phyloP scores from a whole-genome alignment of 2,329 filamentous ascomycete species.

The Xylaria hypoxylon region DNA sequence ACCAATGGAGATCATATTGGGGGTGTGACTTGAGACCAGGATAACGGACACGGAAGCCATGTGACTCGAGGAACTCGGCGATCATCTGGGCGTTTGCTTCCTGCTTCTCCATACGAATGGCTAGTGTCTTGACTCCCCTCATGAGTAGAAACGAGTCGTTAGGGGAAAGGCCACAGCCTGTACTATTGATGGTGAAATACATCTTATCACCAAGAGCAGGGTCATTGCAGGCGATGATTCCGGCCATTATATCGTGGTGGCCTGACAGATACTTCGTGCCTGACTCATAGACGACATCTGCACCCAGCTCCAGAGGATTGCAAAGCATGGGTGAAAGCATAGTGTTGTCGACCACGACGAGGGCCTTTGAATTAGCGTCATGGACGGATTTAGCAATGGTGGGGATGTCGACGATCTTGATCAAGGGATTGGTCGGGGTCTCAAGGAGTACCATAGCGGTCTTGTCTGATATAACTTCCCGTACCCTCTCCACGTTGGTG shows the following conservation, averaged over 20 bases:
- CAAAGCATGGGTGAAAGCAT: constrained; percentile 97
- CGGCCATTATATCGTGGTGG: constrained; percentile 99
- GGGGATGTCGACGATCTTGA: constrained; percentile 95
- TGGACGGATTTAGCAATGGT: constrained; percentile 82
- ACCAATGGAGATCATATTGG: constrained; percentile 96
- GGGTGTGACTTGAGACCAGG: constrained; percentile 94
- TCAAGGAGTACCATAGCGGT: constrained; percentile 97
- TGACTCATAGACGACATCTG: constrained; percentile 96
- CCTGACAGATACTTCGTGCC: constrained; percentile 98
- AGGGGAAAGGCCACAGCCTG: constrained; percentile 91
- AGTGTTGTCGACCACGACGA: constrained; percentile 97
- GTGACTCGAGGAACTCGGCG: constrained; percentile 88
- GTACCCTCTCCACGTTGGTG: constrained; percentile 78
- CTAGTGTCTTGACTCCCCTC: constrained; percentile 94
- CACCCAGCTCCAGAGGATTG: constrained; percentile 93
- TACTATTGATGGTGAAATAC: constrained; percentile 97
- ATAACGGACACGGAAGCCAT: constrained; percentile 95
- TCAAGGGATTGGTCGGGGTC: constrained; percentile 95
- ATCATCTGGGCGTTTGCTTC: constrained; percentile 92
- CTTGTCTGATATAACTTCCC: constrained; percentile 76
- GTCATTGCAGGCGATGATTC: constrained; percentile 93
- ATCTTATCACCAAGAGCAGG: constrained; percentile 84
- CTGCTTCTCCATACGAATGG: constrained; percentile 98
- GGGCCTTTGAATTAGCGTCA: constrained; percentile 77
- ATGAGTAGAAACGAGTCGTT: constrained; percentile 97